Evolutionary conservation across 768 basidiomycete genomes (phyloP).

Genomic region (Agrocybe chaxingu): DNA sequence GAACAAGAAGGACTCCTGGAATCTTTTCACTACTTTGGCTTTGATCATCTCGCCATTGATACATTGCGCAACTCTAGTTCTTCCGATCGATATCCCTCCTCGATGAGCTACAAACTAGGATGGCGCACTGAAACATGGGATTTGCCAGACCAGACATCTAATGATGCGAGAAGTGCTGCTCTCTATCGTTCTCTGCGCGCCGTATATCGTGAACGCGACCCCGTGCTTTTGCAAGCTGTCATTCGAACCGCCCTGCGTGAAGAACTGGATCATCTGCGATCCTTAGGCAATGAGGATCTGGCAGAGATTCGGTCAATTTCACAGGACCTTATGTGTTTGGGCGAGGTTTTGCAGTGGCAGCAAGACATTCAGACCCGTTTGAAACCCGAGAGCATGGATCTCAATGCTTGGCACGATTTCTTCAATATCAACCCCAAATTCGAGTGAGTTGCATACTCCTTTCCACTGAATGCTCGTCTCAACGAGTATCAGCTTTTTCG

Average conservation of each 20-base stretch:
- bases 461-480: constrained; percentile 1
- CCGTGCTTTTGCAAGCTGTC: constrained; percentile 39
- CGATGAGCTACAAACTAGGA: constrained; percentile 74
- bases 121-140: constrained; percentile 98
- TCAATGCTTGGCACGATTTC: constrained; percentile 39
- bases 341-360: constrained; percentile 72
- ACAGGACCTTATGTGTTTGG: constrained; percentile 76
- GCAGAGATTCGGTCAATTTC: constrained; percentile 67
- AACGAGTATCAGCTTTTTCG: constrained; percentile 53
- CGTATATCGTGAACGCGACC: constrained; percentile 75
- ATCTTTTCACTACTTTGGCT: constrained; percentile 87
- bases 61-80: constrained; percentile 45
- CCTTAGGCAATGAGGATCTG: constrained; percentile 76
- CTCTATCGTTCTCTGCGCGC: constrained; percentile 81
- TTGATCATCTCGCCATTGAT: constrained; percentile 80
- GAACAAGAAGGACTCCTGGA: constrained; percentile 67
- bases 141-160: constrained; percentile 58
- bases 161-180: constrained; percentile 47
- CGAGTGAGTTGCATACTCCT: constrained; percentile 49
- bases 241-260: constrained; percentile 48
- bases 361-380: constrained; percentile 30
- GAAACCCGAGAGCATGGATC: constrained; percentile 27
- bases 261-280: constrained; percentile 64
- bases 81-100: constrained; percentile 28
- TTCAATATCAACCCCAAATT: constrained; percentile 50